These are phyloP conservation scores for Phytophthora ramorum DNA, from an alignment of 352 stramenopile species.

Conservation along the genomic window DNA sequence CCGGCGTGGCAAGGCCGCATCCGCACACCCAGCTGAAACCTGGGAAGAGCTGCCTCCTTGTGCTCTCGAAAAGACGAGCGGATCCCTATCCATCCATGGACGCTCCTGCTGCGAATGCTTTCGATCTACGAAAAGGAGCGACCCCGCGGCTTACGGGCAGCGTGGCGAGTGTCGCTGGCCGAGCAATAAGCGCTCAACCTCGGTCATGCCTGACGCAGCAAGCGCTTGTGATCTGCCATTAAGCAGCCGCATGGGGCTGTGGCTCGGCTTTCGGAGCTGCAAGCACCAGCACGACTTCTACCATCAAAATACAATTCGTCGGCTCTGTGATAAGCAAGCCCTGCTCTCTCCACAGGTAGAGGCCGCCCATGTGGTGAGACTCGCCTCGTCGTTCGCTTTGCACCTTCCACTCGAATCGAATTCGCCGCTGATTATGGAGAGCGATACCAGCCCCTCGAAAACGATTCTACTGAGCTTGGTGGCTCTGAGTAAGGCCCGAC, in stretches of 20 bases:
- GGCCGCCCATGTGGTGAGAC: not conserved
- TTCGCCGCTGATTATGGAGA: conserved; percentile 20
- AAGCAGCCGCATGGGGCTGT: conserved; percentile 4
- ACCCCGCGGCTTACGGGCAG: conserved; percentile 22
- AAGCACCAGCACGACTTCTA: conserved; percentile 22
- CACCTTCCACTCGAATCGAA: conserved; percentile 22
- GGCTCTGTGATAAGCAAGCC: conserved; percentile 23
- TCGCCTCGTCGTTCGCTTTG: conserved; percentile 6
- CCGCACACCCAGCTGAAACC: conserved; percentile 37
- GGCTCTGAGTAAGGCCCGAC: conserved; percentile 7
- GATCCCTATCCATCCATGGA: conserved; percentile 5
- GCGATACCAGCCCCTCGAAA: conserved; percentile 8
- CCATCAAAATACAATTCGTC: conserved; percentile 20
- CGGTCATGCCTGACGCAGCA: conserved; percentile 13
- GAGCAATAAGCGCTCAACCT: not conserved
- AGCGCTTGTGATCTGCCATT: conserved; percentile 9
- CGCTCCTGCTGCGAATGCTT: not conserved
- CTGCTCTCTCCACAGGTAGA: conserved; percentile 33
- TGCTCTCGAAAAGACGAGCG: conserved; percentile 41
- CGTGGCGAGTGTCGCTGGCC: conserved; percentile 10
- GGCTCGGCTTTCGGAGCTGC: not conserved
- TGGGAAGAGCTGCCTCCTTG: conserved; percentile 34
- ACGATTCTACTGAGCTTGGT: conserved; percentile 28
- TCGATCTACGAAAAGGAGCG: conserved; percentile 24
- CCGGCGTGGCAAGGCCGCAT: conserved; percentile 28